These are phyloP conservation scores for Elaeis guineensis DNA, from an alignment of 176 grass and related monocot species.

Conservation along the genomic window DNA sequence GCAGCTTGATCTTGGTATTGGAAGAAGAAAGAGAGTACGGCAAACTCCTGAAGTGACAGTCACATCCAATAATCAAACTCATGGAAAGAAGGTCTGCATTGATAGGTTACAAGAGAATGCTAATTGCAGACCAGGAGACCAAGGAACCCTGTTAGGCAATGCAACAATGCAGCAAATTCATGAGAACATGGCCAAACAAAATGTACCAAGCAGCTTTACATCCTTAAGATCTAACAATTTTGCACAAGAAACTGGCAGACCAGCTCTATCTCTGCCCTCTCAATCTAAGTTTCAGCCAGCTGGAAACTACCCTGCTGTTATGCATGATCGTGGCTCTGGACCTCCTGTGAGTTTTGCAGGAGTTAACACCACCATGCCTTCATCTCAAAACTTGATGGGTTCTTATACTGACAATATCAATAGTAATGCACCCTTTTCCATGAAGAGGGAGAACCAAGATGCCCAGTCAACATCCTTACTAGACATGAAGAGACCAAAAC, in stretches of 20 bases:
- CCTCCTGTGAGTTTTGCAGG: slow-evolving; percentile 44
- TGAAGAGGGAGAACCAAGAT: slow-evolving; percentile 83
- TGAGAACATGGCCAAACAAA: slow-evolving; percentile 32
- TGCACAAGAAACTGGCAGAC: slow-evolving; percentile 57
- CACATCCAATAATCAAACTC: slow-evolving; percentile 58
- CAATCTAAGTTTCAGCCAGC: slow-evolving; percentile 49
- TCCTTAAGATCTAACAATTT: slow-evolving; percentile 43
- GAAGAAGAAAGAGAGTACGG: slow-evolving; percentile 66
- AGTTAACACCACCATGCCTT: slow-evolving; percentile 45
- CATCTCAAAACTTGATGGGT: slow-evolving; percentile 49
- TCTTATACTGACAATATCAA: slow-evolving; percentile 28
- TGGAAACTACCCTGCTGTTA: slow-evolving; percentile 40
- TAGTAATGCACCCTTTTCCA: slow-evolving; percentile 44
- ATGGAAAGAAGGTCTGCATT: slow-evolving; percentile 79
- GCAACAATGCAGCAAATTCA: slow-evolving; percentile 32
- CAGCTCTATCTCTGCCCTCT: slow-evolving; percentile 27
- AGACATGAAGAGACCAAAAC: slow-evolving; percentile 70
- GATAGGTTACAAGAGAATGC: slow-evolving; percentile 50
- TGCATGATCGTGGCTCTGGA: slow-evolving; percentile 49
- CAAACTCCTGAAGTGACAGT: slow-evolving; percentile 63
- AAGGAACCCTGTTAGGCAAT: slow-evolving; percentile 29
- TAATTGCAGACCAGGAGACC: slow-evolving; percentile 32
- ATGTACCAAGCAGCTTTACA: slow-evolving; percentile 35
- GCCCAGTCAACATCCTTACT: slow-evolving; percentile 25
- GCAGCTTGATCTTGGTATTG: slow-evolving; percentile 85